Base-by-base conservation (phyloP, 2,329 filamentous ascomycete species). In the Akanthomyces dipterigenus region DNA sequence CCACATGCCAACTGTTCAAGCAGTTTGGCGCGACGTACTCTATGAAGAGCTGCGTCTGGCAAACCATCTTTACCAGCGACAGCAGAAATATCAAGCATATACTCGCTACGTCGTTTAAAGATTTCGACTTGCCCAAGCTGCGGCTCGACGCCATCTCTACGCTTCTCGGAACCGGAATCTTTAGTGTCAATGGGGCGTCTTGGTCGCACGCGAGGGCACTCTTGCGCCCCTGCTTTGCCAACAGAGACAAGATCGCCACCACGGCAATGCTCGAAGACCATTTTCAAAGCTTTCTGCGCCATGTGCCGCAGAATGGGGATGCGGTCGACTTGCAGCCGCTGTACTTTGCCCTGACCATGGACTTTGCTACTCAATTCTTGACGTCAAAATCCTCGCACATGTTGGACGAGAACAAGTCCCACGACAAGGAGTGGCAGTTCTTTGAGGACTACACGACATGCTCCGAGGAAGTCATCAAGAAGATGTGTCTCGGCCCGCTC, bases 341-440 rank as follows among this genome's bases (percentile, higher is more conserved):
- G 2, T 85, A 85, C 69, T 84, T 83, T 67, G 73, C 76, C 58
- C 72, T 85, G 28, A 84, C 82, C 0, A 75, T 86, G 28, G 67
- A 68, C 36, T 82, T 86, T 63, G 79, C 82, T 0, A 86, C 82
- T 0, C 80, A 82, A 49, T 82, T 86, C 63, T 71, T 87, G 1
- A 84, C 86, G 55, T 83, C 84, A 16, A 74, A 82, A 64, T 79
- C 76, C 18, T 62, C 65, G 11, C 55, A 63, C 28, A 64, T 58
- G 26, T 57, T 69, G 43, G 63, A 53, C 60, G 56, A 51, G 40
- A 64, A 50, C 28, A 51, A 57, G 18, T 46, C 60, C 16, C 61
- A 65, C 20, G 61, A 60, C 1, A 63, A 63, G 8, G 75, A 76
- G 61, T 67, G 68, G 7, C 63, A 71, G 11, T 69, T 70, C 2